Conservation (phyloP, 192 early-diverging fungal genomes). For the Coemansia reversa region DNA sequence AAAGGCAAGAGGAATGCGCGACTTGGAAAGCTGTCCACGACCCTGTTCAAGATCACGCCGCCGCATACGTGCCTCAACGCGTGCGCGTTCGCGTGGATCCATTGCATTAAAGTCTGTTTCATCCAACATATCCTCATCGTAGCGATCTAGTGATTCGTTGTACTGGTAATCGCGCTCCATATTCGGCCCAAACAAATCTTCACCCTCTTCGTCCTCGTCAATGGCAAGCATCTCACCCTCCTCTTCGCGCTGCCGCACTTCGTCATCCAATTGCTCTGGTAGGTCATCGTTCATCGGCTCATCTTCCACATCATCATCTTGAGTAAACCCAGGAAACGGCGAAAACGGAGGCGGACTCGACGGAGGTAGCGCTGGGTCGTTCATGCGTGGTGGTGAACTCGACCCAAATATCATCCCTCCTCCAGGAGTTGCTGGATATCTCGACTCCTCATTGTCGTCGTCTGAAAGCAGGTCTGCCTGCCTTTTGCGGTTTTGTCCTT, state of each 20-base stretch:
- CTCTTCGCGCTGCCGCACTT: constrained; percentile 27
- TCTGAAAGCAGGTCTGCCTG: constrained; percentile 43
- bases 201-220: constrained; percentile 78
- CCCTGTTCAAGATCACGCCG: constrained; percentile 80
- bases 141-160: constrained; percentile 70
- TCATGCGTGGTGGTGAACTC: constrained; percentile 35
- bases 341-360: constrained; percentile 49
- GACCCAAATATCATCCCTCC: constrained; percentile 49
- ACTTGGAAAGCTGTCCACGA: constrained; percentile 8
- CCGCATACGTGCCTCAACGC: constrained; percentile 75
- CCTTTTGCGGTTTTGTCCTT: constrained; percentile 38
- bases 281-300: constrained; percentile 18
- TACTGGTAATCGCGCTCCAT: constrained; percentile 84
- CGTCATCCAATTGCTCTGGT: constrained; percentile 34
- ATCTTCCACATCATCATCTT: constrained; percentile 14
- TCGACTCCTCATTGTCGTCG: constrained; percentile 20
- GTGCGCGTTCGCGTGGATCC: constrained; percentile 68
- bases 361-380: constrained; percentile 32
- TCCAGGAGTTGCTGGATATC: constrained; percentile 43
- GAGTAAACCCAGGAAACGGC: constrained; percentile 26
- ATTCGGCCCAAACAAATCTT: constrained; percentile 86
- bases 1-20: constrained; percentile 81
- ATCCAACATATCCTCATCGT: constrained; percentile 84
- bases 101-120: constrained; percentile 73
- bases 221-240: constrained; percentile 48